Evolutionary conservation across 768 basidiomycete species (phyloP), one percentile per base, ranked within the genome.

Genomic region (Mrakia blollopis): DNA sequence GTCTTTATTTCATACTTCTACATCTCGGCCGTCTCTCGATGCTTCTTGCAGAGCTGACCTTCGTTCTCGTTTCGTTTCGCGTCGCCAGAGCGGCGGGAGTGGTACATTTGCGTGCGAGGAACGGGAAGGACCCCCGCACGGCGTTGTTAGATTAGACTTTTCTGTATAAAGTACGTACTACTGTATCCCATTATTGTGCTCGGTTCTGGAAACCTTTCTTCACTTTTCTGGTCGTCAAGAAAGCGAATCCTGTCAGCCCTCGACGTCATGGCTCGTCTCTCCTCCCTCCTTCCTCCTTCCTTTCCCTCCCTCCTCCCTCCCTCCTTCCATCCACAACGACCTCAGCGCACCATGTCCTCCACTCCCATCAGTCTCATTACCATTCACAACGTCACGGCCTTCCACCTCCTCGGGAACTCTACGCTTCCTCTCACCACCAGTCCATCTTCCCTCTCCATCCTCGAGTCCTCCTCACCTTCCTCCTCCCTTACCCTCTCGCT

Each of bases 91-190:
- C 65, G 18, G 71, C 50, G 25, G 76, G 76, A 6, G 76, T 71
- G 13, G 72, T 77, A 13, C 73, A 77, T 47, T 72, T 73, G 62
- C 61, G 76, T 9, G 76, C 72, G 21, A 72, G 71, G 10, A 50
- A 65, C 16, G 76, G 76, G 11, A 77, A 77, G 37, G 76, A 77
- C 50, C 76, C 76, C 14, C 41, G 76, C 63, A 77, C 76, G 70
- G 72, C 76, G 13, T 47, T 72, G 44, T 54, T 77, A 14, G 76
- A 77, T 39, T 77, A 60, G 37, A 37, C 11, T 25, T 21, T 11
- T n/a, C 37, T 25, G 35, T 39, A 8, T 25, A 39, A 11, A 11
- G 25, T n/a, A 25, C 65, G 21, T 39, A 14, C 11, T 44, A 25
- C 23, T 25, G 57, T 57, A 28, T 57, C 28, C 21, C 3, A 57